Evolutionary conservation across 2,329 filamentous ascomycete species (phyloP).

Genomic region (Neopestalotiopsis rosae): DNA sequence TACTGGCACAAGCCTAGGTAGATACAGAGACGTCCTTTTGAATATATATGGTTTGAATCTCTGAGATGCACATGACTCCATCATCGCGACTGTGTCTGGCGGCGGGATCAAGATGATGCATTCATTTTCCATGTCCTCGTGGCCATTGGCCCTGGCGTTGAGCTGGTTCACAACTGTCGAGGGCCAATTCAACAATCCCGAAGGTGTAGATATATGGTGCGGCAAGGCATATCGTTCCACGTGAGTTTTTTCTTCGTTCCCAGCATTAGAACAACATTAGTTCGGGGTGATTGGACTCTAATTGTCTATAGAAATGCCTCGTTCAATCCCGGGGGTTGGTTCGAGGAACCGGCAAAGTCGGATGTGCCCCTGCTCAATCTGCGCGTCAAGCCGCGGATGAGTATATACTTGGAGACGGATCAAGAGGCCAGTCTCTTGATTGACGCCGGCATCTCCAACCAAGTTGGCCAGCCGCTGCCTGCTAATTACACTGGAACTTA

Average conservation of each 20-base stretch:
- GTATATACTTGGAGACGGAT: slow-evolving; percentile 50
- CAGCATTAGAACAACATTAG: neutral
- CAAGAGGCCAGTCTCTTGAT: slow-evolving; percentile 44
- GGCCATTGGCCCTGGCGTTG: neutral
- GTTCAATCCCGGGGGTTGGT: slow-evolving; percentile 52
- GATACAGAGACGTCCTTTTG: neutral
- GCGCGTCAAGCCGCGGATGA: slow-evolving; percentile 51
- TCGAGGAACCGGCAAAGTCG: slow-evolving; percentile 44
- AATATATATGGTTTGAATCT: neutral
- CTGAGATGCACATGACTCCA: neutral
- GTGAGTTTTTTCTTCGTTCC: slow-evolving; percentile 30
- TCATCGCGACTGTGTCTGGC: neutral
- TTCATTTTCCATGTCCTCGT: neutral
- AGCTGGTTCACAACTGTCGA: neutral
- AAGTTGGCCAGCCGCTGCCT: slow-evolving; percentile 40
- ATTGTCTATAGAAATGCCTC: slow-evolving; percentile 43
- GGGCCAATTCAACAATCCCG: slow-evolving; percentile 40
- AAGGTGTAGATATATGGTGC: slow-evolving; percentile 52
- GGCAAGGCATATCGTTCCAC: slow-evolving; percentile 50
- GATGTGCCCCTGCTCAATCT: slow-evolving; percentile 45
- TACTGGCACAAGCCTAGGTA: neutral
- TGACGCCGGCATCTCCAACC: slow-evolving; percentile 44
- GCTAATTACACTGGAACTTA: slow-evolving; percentile 10
- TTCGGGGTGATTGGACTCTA: neutral
- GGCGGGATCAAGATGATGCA: neutral